A percentile compares a stretch with the other conserved stretches of the same genome.
Conservation (phyloP, 164 flowering plant genomes). For the Stephania yunnanensis region DNA sequence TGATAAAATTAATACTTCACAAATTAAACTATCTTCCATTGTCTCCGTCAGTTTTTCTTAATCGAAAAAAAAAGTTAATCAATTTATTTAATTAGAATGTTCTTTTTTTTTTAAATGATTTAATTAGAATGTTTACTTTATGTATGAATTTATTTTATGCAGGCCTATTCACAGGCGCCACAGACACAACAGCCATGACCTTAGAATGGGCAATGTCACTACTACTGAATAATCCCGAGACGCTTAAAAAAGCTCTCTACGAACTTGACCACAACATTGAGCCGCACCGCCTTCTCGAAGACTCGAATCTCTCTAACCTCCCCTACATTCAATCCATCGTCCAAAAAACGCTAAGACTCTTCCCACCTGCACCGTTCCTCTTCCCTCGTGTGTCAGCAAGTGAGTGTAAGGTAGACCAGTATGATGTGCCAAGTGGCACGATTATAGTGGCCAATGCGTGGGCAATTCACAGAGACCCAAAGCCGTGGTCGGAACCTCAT, state of each 20-base stretch:
- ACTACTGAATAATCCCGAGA: neutral
- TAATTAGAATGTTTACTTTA: neutral
- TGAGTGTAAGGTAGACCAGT: neutral
- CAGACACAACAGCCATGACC: neutral
- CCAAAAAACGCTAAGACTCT: neutral
- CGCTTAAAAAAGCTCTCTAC: neutral
- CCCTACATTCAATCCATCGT: neutral
- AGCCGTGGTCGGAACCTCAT: neutral
- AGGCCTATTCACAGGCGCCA: neutral
- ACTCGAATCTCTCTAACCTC: neutral
- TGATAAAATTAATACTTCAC: too few relatives aligned
- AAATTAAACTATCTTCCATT: too few relatives aligned
- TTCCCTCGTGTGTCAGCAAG: neutral
- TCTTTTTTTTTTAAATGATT: too few relatives aligned
- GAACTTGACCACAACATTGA: neutral
- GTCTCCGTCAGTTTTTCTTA: too few relatives aligned
- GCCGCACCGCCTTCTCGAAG: neutral
- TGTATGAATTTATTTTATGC: neutral
- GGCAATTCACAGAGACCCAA: neutral
- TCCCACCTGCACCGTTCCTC: neutral
- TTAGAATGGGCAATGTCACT: conserved; percentile 3
- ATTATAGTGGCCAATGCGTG: neutral
- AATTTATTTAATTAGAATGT: too few relatives aligned
- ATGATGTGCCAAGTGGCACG: neutral
- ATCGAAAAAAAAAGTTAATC: too few relatives aligned